A percentile compares a stretch with the other conserved stretches of the same genome.
These are phyloP conservation scores for Scedosporium boydii DNA, from an alignment of 2,329 filamentous ascomycete genomes.

Conservation along the genomic window DNA sequence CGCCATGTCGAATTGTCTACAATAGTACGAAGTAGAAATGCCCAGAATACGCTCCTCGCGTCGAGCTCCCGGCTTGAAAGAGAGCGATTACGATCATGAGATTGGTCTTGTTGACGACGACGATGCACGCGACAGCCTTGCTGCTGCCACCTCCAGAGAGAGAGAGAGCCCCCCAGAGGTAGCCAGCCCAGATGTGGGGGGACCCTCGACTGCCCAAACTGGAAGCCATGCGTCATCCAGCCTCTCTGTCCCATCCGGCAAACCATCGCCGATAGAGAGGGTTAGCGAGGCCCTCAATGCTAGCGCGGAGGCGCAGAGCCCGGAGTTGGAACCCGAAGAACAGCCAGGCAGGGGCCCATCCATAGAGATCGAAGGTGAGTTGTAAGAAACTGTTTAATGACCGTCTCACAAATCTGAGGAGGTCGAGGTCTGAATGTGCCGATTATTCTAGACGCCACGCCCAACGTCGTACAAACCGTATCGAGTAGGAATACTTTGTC, in stretches of 20 bases:
- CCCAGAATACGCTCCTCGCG: slow-evolving; percentile 30
- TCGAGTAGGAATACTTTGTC: not conserved
- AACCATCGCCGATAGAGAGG: not conserved
- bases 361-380: slow-evolving; percentile 3
- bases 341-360: not conserved
- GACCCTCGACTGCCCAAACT: not conserved
- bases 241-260: not conserved
- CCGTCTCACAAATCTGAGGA: not conserved
- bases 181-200: not conserved
- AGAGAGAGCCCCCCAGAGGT: not conserved
- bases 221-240: not conserved
- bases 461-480: not conserved
- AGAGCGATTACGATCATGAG: slow-evolving; percentile 59
- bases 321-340: not conserved
- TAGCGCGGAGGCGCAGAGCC: not conserved
- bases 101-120: slow-evolving; percentile 57
- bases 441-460: not conserved
- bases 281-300: not conserved
- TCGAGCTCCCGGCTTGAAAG: slow-evolving; percentile 43
- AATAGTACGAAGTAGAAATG: slow-evolving; percentile 7
- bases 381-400: not conserved
- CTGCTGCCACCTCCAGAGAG: not conserved
- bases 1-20: not conserved
- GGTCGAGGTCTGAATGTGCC: not conserved
- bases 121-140: slow-evolving; percentile 11